A percentile compares a stretch with the other conserved stretches of the same genome.
Evolutionary conservation across 73 alveolate species (phyloP).

Genomic region (Tetrahymena elliotti): DNA sequence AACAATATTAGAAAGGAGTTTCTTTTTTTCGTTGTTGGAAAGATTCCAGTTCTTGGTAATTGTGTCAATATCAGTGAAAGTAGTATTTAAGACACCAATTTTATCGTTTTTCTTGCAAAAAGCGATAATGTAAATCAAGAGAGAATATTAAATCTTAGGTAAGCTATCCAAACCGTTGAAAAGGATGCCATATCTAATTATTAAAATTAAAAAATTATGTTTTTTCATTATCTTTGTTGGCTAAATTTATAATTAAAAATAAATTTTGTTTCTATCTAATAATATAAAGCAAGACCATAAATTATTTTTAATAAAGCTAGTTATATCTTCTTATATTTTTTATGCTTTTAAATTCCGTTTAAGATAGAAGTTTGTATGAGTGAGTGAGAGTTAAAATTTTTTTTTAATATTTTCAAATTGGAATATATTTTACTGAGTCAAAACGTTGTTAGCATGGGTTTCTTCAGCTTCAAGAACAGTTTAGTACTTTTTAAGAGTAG

Average conservation of each 20-base stretch:
- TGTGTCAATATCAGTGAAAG: background rate
- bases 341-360: background rate
- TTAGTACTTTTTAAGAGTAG: background rate
- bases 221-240: background rate
- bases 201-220: background rate
- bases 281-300: background rate
- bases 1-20: background rate
- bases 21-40: background rate
- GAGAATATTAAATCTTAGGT: background rate
- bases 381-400: background rate
- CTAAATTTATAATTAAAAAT: background rate
- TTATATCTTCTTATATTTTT: background rate
- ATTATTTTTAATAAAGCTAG: background rate
- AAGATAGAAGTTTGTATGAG: background rate
- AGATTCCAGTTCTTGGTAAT: background rate
- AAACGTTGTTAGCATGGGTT: background rate
- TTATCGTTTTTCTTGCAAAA: background rate
- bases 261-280: background rate
- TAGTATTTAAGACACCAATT: background rate
- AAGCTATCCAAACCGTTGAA: slow-evolving; percentile 1
- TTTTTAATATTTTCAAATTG: background rate
- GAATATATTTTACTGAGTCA: background rate
- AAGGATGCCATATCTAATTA: background rate
- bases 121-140: background rate
- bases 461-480: background rate